These are phyloP conservation scores for Platismatia glauca DNA, from an alignment of 495 filamentous ascomycete genomes.

Conservation along the genomic window DNA sequence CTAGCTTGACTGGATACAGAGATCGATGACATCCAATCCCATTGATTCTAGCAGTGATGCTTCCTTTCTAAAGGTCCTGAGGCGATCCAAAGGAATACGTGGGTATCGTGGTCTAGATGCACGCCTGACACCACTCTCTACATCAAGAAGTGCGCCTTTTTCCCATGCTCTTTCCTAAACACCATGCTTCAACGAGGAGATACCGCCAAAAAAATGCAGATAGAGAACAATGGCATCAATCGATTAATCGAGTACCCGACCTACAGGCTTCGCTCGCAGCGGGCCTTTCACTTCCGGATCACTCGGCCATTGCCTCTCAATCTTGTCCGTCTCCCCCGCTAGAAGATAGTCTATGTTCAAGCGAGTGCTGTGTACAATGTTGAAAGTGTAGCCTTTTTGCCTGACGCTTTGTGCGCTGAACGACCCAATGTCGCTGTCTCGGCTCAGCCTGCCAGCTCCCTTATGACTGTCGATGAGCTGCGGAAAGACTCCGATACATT, in stretches of 20 bases:
- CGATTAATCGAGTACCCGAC: neutral
- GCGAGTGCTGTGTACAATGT: slow-evolving; percentile 38
- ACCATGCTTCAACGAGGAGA: neutral
- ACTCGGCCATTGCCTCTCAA: slow-evolving; percentile 16
- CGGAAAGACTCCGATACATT: slow-evolving; percentile 41
- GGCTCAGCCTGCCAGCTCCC: slow-evolving; percentile 31
- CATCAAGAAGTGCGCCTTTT: neutral
- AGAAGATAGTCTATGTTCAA: slow-evolving; percentile 20
- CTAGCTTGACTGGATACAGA: neutral
- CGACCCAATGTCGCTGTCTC: slow-evolving; percentile 38
- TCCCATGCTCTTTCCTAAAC: neutral
- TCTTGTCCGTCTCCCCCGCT: neutral
- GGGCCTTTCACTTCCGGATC: slow-evolving; percentile 10
- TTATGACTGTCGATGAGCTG: slow-evolving; percentile 40
- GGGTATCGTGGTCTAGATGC: neutral
- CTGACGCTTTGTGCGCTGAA: slow-evolving; percentile 21
- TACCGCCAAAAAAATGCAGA: neutral
- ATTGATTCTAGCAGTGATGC: neutral
- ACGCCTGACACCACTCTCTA: neutral
- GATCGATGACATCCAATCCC: neutral
- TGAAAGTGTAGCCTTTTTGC: slow-evolving; percentile 35
- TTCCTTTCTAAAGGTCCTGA: neutral
- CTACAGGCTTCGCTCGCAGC: slow-evolving; percentile 2
- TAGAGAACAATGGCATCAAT: neutral
- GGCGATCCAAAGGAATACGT: neutral